Base-by-base conservation (phyloP, 139 green algal species). In the Chlorella sp. region DNA sequence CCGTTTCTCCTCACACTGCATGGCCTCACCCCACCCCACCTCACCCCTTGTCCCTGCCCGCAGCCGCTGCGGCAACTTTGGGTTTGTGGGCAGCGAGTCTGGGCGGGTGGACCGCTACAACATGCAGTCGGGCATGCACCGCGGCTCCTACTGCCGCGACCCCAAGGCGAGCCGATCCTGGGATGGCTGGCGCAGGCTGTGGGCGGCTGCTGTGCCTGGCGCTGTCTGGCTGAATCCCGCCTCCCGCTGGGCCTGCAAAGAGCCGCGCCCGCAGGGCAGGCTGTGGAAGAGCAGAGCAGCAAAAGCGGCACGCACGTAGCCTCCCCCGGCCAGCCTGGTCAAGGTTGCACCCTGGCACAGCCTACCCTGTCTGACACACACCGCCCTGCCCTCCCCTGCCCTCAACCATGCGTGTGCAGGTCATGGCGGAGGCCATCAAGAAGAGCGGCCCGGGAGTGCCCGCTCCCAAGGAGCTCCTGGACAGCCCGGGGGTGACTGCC, bases 41-140 rank as follows among this genome's bases (percentile, higher is more conserved):
- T 6, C 23, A 18, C 20, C 15, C 23, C 36, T 38, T 6, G 82
- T 98, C 51, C 36, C 60, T 21, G 11, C 25, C 23, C 36, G 76
- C 60, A 96, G 88, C 87, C 82, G 82, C 71, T 99, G 97, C 89
- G 97, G 97, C 70, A 99, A 99, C 92, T 99, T 98, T 90, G 98
- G 90, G 0, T 62, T 99, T 28, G 94, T 99, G 30, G 97, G 97
- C 28, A 93, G 64, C 25, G 89, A 81, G 3, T 83, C 32, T 1
- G 97, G 97, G 0, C 92, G 90, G 6, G 62, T 99, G 44, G 93
- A 99, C 90, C 89, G 95, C 5, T 99, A 98, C 92, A 99, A 99
- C 93, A 91, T 99, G 93, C 97, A 99, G 91, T 95, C 89, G 26
- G 95, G 95, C 2, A 64, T 96, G 38, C 94, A 98, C 89, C 84